Base-by-base conservation (phyloP, 108 stramenopile genomes). In the Epithemia pelagica region DNA sequence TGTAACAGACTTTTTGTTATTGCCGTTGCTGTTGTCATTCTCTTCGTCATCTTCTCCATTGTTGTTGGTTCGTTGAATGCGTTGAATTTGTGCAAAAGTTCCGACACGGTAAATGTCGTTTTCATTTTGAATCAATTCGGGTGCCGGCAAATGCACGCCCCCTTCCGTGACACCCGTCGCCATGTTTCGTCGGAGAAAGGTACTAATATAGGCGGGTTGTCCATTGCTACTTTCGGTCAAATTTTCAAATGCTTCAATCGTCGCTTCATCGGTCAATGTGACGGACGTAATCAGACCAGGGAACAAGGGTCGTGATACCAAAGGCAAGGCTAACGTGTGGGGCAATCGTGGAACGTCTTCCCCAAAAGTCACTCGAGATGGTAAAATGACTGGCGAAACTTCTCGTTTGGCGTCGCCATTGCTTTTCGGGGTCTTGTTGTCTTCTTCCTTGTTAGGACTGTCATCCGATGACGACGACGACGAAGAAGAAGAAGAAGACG, bases 41-140 rank as follows among this genome's bases (percentile, higher is more conserved):
- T 46, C 37, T 10, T 28, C 61, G 15, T 46, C 37, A 15, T 46
- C 37, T 10, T 28, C 61, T 0, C 59, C 61, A 51, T 61, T 55
- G 28, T 70, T 58, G 23, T 70, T 69, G 66, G 71, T 74, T 18
- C 74, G 65, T 2, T 74, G 83, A 69, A 91, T 67, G 28, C 84
- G 68, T 46, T 88, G 85, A 37, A 95, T 85, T 65, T 95, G 89
- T 1, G 90, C 90, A 77, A 95, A 90, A 0, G 90, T 91, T 60
- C 94, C 94, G 2, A 87, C 87, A 3, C 70, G 64, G 67, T 90
- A 90, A 61, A 95, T 67, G 52, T 94, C 86, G 18, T 75, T 65
- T 22, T 84, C 67, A 67, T 82, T 75, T 1, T 80, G 80, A 33
- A 90, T 90, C 1, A 89, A 68, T 68, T 95, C 95, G 67, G 90